Base-by-base conservation (phyloP, 768 basidiomycete species). In the Agaricus subrufescens region DNA sequence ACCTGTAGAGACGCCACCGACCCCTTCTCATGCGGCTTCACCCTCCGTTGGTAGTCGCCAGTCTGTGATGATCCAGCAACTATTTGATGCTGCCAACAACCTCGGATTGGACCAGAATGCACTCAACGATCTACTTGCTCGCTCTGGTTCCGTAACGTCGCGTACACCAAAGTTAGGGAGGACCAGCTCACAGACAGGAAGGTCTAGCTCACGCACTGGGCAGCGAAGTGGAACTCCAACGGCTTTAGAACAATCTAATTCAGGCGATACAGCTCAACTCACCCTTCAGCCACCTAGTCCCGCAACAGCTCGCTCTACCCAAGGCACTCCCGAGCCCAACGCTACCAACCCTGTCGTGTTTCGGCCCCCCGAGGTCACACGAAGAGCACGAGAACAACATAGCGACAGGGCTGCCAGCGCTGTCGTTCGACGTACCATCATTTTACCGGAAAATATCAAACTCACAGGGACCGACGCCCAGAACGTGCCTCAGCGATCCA, bases 361-460 rank as follows among this genome's bases (percentile, higher is more conserved):
- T 45, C 71, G 66, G 58, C 61, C 53, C n/a, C 53, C 67, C 29
- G 77, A 78, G 46, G 67, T 69, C 49, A 50, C 67, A 37, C 80
- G 55, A 46, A 56, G 46, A 14, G 43, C 55, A 15, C 55, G 49
- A 50, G 55, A 56, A 15, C 44, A 46, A n/a, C 55, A 31, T 37
- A 48, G 49, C n/a, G 49, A 50, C n/a, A 48, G 44, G 12, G 49
- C 55, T 19, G 63, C 67, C 43, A 83, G 73, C 60, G 68, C 83
- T 25, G 71, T 93, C 57, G 78, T 93, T 50, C 81, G 91, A 65
- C 78, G 91, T 63, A 94, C 91, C 1, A 79, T 93, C 62, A 86
- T 92, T 62, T 83, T 85, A 63, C 85, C 90, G 47, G 89, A 91
- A 62, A 76, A 79, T 45, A 69, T 80, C 38, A 86, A 91, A 59